A percentile compares a stretch with the other conserved stretches of the same genome.
phyloP scores from a whole-genome alignment of 2,329 filamentous ascomycete species.

The Epichloe uncinata region DNA sequence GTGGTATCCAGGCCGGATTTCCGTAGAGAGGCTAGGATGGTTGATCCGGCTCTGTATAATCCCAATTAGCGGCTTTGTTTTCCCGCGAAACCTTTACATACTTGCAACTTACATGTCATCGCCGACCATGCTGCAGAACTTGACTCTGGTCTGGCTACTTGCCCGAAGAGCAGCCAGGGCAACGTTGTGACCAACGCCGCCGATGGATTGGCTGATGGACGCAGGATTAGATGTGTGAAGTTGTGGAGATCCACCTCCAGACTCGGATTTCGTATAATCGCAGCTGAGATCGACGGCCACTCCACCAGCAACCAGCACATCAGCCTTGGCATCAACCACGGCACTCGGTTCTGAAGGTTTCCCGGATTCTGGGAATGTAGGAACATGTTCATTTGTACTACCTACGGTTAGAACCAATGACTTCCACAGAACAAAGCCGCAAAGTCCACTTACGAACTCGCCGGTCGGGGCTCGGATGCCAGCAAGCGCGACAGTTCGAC shows the following conservation, averaged over 20 bases:
- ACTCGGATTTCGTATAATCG: slow-evolving; percentile 41
- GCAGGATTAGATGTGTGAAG: slow-evolving; percentile 79
- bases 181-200: slow-evolving; percentile 87
- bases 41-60: slow-evolving; percentile 49
- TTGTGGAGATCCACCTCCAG: slow-evolving; percentile 27
- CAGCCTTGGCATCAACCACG: slow-evolving; percentile 23
- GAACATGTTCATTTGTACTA: slow-evolving; percentile 15
- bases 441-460: slow-evolving; percentile 24
- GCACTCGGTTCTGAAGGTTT: slow-evolving; percentile 2
- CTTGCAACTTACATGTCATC: slow-evolving; percentile 50
- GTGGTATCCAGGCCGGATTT: slow-evolving; percentile 49
- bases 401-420: slow-evolving; percentile 23
- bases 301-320: slow-evolving; percentile 78
- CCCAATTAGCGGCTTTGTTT: not conserved
- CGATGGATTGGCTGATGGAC: slow-evolving; percentile 66
- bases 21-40: slow-evolving; percentile 53
- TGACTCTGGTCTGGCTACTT: slow-evolving; percentile 46
- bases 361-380: not conserved
- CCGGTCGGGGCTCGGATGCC: slow-evolving; percentile 16
- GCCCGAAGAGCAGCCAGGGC: slow-evolving; percentile 66
- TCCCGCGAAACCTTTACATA: not conserved
- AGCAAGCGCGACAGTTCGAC: slow-evolving; percentile 36
- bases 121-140: slow-evolving; percentile 68
- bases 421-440: slow-evolving; percentile 6
- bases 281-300: slow-evolving; percentile 81